Evolutionary conservation across 2,329 filamentous ascomycete genomes (phyloP).

Genomic region (Ceratocystiopsis minuta): DNA sequence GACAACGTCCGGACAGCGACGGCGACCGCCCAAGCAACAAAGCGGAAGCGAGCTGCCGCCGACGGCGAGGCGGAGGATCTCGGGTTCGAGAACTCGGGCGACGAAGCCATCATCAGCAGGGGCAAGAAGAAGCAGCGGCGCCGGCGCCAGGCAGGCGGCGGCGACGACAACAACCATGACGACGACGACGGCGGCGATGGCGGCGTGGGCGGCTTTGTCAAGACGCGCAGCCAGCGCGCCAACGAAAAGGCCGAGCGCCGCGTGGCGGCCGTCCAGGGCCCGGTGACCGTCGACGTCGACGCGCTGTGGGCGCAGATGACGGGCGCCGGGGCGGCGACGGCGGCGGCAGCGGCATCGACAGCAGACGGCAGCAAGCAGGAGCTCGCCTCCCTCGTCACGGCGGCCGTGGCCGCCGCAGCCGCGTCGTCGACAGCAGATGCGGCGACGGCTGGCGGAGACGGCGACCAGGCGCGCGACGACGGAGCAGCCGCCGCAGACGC

Average conservation of each 20-base stretch:
- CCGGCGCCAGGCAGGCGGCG: slow-evolving; percentile 10
- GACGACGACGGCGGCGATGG: slow-evolving; percentile 41
- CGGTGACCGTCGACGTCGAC: slow-evolving; percentile 54
- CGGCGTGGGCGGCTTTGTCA: slow-evolving; percentile 46
- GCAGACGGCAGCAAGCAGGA: neutral
- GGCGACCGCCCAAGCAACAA: slow-evolving; percentile 11
- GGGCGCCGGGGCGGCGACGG: slow-evolving; percentile 14
- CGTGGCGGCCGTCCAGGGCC: slow-evolving; percentile 31
- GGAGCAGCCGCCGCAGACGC: neutral
- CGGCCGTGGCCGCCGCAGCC: slow-evolving; percentile 2
- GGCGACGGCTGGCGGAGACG: neutral
- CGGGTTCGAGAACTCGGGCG: slow-evolving; percentile 50
- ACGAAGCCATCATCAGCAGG: slow-evolving; percentile 49
- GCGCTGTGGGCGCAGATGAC: slow-evolving; percentile 52
- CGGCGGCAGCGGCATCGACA: neutral
- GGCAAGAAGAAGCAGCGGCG: slow-evolving; percentile 32
- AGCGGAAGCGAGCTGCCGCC: slow-evolving; percentile 16
- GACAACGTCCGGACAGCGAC: too few species aligned
- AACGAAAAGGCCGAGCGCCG: slow-evolving; percentile 43
- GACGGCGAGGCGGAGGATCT: slow-evolving; percentile 23
- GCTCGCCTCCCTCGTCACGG: slow-evolving; percentile 4
- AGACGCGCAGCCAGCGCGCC: slow-evolving; percentile 53
- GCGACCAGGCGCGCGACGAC: neutral
- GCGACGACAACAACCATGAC: slow-evolving; percentile 19
- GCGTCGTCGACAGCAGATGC: too few species aligned